phyloP scores from a whole-genome alignment of 495 filamentous ascomycete species.

The Podospora conica region DNA sequence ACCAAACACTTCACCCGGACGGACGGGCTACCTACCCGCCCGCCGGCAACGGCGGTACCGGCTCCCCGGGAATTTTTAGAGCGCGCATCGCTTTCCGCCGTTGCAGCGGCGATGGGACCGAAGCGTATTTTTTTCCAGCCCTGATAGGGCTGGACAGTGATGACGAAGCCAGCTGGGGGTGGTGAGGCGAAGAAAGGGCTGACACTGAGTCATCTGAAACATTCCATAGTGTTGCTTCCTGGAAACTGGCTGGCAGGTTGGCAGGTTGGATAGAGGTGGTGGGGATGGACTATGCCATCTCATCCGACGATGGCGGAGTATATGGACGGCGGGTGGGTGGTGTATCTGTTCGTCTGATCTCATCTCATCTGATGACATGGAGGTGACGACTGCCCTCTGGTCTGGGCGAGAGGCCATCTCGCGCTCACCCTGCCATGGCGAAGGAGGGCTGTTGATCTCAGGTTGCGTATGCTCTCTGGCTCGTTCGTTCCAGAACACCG shows the following conservation, averaged over 20 bases:
- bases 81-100: not conserved
- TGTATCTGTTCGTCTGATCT: not conserved
- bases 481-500: not conserved
- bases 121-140: too few species aligned
- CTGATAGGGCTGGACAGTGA: not conserved
- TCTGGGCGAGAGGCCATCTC: not conserved
- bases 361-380: not conserved
- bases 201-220: not conserved
- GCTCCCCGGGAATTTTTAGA: not conserved
- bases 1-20: not conserved
- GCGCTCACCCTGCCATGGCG: not conserved
- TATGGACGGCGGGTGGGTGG: too few species aligned
- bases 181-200: not conserved
- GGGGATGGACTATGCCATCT: not conserved
- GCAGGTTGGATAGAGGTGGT: not conserved
- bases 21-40: not conserved
- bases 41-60: not conserved
- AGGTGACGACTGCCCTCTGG: not conserved
- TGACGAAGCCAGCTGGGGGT: not conserved
- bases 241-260: too few species aligned
- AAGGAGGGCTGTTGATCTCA: not conserved
- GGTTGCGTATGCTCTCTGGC: too few species aligned
- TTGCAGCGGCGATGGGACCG: not conserved
- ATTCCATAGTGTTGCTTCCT: not conserved
- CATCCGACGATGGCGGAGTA: not conserved